These are phyloP conservation scores for Gossypium trilobum DNA, from an alignment of 441 rosid genomes.

Conservation along the genomic window DNA sequence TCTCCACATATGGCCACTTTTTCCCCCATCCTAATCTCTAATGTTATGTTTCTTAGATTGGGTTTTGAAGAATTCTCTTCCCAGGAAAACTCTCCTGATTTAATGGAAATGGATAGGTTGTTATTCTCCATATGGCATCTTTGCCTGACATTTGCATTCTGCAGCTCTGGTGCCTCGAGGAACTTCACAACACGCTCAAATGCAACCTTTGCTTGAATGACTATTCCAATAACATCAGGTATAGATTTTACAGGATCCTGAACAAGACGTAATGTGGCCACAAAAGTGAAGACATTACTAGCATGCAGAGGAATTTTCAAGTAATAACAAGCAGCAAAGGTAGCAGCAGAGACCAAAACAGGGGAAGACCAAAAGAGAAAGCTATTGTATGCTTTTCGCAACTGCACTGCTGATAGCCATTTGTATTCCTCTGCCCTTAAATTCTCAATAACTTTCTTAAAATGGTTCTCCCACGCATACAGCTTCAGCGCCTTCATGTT, in stretches of 20 bases:
- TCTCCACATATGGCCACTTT: constrained; percentile 92
- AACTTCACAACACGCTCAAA: constrained; percentile 64
- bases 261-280: constrained; percentile 76
- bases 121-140: constrained; percentile 23
- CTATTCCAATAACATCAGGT: constrained; percentile 82
- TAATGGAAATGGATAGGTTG: constrained; percentile 34
- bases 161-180: constrained; percentile 86
- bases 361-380: constrained; percentile 86
- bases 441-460: constrained; percentile 61
- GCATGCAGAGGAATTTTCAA: constrained; percentile 63
- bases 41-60: constrained; percentile 50
- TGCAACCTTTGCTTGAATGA: constrained; percentile 87
- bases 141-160: constrained; percentile 35
- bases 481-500: constrained; percentile 85
- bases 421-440: constrained; percentile 51
- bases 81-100: constrained; percentile 72
- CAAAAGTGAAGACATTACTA: constrained; percentile 87
- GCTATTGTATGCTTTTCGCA: constrained; percentile 48
- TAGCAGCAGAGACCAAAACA: constrained; percentile 72
- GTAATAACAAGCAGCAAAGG: constrained; percentile 78
- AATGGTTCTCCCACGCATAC: constrained; percentile 88
- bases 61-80: constrained; percentile 49
- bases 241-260: constrained; percentile 76
- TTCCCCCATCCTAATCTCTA: constrained; percentile 52
- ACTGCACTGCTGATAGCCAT: constrained; percentile 76